These are phyloP conservation scores for Scenedesmus sp. DNA, from an alignment of 163 green algal genomes.

Conservation along the genomic window DNA sequence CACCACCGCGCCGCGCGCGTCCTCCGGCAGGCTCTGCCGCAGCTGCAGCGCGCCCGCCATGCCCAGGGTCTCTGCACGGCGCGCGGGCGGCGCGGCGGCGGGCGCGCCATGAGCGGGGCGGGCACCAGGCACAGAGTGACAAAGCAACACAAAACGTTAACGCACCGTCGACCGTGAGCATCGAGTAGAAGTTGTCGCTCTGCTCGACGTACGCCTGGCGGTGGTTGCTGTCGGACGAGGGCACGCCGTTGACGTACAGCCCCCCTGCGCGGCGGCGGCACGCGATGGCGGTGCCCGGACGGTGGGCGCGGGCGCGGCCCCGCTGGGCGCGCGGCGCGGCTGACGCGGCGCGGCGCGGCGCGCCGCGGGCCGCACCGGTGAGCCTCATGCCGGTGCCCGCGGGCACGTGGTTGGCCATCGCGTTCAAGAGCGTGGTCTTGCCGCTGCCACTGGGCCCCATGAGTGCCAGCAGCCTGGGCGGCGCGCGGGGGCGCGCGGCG, in stretches of 20 bases:
- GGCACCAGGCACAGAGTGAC: background rate
- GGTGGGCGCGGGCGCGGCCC: constrained; percentile 16
- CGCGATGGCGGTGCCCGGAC: too few relatives aligned
- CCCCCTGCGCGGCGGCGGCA: background rate
- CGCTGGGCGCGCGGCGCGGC: too few relatives aligned
- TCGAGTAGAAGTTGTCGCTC: constrained; percentile 95
- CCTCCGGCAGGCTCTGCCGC: constrained; percentile 38
- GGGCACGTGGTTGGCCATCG: constrained; percentile 78
- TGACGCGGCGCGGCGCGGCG: too few relatives aligned
- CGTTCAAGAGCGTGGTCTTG: constrained; percentile 90
- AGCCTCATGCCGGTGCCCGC: constrained; percentile 48
- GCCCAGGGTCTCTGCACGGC: constrained; percentile 78
- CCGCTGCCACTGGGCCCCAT: constrained; percentile 77
- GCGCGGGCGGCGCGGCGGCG: constrained; percentile 39
- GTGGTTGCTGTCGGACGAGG: constrained; percentile 33
- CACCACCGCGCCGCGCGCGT: constrained; percentile 69
- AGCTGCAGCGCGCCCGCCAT: constrained; percentile 87
- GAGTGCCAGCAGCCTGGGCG: constrained; percentile 32
- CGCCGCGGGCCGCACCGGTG: constrained; percentile 5
- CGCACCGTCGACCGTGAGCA: constrained; percentile 84
- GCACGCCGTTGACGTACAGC: constrained; percentile 61
- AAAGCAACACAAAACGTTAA: too few relatives aligned
- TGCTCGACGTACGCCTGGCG: constrained; percentile 91
- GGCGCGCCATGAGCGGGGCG: background rate
- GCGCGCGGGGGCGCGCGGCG: too few relatives aligned